Conservation (phyloP, 2,329 filamentous ascomycete genomes). For the Beauveria brongniartii region DNA sequence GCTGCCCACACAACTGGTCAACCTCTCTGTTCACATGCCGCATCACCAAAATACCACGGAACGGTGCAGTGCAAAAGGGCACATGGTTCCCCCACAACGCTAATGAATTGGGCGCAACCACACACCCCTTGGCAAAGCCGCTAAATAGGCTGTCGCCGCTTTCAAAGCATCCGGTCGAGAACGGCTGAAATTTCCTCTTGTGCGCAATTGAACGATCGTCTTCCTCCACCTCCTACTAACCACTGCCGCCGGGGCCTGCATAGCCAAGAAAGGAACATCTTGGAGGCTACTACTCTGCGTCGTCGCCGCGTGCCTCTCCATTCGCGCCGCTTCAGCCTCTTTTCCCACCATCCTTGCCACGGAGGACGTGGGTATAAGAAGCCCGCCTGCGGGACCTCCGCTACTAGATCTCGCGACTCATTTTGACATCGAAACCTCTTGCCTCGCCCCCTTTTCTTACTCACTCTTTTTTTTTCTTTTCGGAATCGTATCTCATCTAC, state of each 20-base stretch:
- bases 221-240: neutral
- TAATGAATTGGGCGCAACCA: neutral
- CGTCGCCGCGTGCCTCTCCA: neutral
- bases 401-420: neutral
- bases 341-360: neutral
- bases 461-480: neutral
- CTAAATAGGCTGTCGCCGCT: constrained; percentile 5
- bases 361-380: neutral
- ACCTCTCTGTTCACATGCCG: neutral
- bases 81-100: constrained; percentile 1
- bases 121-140: neutral
- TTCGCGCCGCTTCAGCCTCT: neutral
- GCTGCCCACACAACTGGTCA: neutral
- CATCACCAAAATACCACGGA: neutral
- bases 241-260: neutral
- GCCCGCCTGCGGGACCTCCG: constrained; percentile 1
- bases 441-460: neutral
- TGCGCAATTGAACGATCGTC: constrained; percentile 4
- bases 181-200: constrained; percentile 9
- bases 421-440: neutral
- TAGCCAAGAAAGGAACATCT: neutral
- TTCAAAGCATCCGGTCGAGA: constrained; percentile 4
- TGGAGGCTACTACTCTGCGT: neutral
- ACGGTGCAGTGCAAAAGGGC: neutral
- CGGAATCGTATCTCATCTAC: neutral